Conservation (phyloP, 768 basidiomycete species). For the Clitopilus hobsonii region DNA sequence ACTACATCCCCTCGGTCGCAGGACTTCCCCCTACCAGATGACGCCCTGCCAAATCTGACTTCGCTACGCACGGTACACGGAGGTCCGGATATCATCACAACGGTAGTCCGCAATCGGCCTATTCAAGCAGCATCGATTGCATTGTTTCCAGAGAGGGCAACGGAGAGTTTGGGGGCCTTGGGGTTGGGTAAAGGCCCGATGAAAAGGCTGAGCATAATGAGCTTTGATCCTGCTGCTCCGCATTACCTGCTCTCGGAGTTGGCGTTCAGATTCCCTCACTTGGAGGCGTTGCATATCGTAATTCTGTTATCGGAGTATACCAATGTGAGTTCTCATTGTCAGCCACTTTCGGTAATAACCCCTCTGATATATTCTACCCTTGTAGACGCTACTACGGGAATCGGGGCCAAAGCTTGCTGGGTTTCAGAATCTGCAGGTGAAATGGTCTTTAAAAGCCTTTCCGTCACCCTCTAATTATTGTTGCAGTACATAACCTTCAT, state of each 20-base stretch:
- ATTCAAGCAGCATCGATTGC: constrained; percentile 49
- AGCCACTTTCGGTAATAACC: not conserved
- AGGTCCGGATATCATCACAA: constrained; percentile 37
- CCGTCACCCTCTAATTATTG: not conserved
- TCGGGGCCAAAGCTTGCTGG: constrained; percentile 31
- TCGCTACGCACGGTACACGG: constrained; percentile 53
- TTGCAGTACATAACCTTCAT: constrained; percentile 57
- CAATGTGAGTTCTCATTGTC: constrained; percentile 28
- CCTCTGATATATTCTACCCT: not conserved
- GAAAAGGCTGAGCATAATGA: constrained; percentile 51
- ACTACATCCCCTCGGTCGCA: constrained; percentile 3
- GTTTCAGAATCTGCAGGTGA: constrained; percentile 37
- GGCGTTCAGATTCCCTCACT: constrained; percentile 36
- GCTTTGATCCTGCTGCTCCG: constrained; percentile 46
- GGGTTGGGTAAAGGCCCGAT: constrained; percentile 31
- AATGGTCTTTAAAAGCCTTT: not conserved
- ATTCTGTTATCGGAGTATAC: constrained; percentile 46
- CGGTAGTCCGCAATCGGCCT: constrained; percentile 43
- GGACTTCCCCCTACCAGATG: constrained; percentile 28
- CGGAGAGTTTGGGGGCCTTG: constrained; percentile 40
- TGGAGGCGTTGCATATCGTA: constrained; percentile 62
- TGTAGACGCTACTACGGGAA: constrained; percentile 37
- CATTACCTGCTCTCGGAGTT: constrained; percentile 42
- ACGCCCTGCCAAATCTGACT: constrained; percentile 41
- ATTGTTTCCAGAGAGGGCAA: constrained; percentile 36